Evolutionary conservation across 2,329 filamentous ascomycete genomes (phyloP).

Genomic region (Paecilomyces niveus): DNA sequence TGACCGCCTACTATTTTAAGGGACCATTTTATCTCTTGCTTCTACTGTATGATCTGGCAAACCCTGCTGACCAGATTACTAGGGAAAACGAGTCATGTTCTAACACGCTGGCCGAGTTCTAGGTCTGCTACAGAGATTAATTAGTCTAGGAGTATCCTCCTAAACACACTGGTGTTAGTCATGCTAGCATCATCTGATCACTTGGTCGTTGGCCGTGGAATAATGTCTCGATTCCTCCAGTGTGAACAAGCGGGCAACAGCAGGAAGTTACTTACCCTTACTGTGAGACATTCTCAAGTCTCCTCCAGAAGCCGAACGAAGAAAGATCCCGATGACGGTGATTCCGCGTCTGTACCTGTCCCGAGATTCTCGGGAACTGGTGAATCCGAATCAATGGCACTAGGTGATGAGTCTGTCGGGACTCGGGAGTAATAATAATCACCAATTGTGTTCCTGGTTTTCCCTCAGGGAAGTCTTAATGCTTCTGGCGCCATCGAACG

Average conservation of each 20-base stretch:
- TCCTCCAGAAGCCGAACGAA: not conserved
- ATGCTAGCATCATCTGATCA: not conserved
- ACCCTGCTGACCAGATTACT: no score
- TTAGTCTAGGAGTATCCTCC: no score
- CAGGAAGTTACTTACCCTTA: not conserved
- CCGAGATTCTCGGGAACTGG: not conserved
- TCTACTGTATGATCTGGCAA: no score
- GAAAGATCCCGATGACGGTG: not conserved
- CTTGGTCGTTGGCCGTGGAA: not conserved
- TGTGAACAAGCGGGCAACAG: not conserved
- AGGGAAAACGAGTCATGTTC: no score
- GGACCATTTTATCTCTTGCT: no score
- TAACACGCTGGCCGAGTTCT: no score
- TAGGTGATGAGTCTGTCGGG: no score
- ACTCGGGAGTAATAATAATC: not conserved
- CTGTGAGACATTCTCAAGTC: not conserved
- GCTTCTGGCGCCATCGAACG: not conserved
- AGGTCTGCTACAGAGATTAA: no score
- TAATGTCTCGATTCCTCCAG: not conserved
- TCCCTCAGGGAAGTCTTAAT: not conserved
- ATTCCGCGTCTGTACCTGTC: not conserved
- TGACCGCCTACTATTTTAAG: no score
- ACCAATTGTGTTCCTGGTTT: not conserved
- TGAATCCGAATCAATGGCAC: not conserved
- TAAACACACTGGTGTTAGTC: not conserved